phyloP scores from a whole-genome alignment of 1,284 basidiomycete genomes.

The Lentinula novae-zelandiae region DNA sequence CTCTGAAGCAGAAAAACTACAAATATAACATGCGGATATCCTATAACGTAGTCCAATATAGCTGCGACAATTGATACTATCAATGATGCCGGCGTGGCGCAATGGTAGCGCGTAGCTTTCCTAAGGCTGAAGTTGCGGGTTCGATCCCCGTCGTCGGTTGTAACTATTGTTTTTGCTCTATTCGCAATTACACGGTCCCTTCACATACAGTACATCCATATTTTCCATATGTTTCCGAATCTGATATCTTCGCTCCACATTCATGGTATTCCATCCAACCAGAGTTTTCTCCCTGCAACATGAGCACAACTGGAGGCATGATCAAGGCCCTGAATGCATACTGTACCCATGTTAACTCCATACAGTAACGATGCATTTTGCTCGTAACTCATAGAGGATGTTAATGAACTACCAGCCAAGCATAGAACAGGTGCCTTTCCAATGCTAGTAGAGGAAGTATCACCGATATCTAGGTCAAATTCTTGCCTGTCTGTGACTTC shows the following conservation, averaged over 20 bases:
- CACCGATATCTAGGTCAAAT: constrained; percentile 25
- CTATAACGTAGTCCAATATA: too few relatives aligned
- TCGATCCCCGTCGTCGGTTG: constrained; percentile 11
- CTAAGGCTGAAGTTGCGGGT: constrained; percentile 12
- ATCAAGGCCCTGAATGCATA: constrained; percentile 15
- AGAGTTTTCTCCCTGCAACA: constrained; percentile 23
- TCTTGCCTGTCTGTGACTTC: constrained; percentile 33
- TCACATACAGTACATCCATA: neutral
- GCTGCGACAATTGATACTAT: too few relatives aligned
- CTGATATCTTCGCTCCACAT: neutral
- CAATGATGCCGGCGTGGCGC: constrained; percentile 1
- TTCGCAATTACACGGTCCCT: neutral
- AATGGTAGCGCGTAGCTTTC: constrained; percentile 10
- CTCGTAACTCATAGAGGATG: neutral
- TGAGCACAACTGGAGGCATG: constrained; percentile 37
- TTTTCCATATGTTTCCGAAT: neutral
- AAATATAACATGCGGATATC: too few relatives aligned
- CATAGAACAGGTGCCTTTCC: constrained; percentile 40
- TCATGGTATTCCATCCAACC: constrained; percentile 5
- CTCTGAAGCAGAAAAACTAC: too few relatives aligned
- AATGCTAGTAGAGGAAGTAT: neutral
- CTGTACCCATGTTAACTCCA: neutral
- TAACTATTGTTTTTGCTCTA: neutral
- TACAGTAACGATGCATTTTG: constrained; percentile 2
- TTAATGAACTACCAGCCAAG: constrained; percentile 32